Base-by-base conservation (phyloP, 768 basidiomycete species). In the Candolleomyces aberdarensis region DNA sequence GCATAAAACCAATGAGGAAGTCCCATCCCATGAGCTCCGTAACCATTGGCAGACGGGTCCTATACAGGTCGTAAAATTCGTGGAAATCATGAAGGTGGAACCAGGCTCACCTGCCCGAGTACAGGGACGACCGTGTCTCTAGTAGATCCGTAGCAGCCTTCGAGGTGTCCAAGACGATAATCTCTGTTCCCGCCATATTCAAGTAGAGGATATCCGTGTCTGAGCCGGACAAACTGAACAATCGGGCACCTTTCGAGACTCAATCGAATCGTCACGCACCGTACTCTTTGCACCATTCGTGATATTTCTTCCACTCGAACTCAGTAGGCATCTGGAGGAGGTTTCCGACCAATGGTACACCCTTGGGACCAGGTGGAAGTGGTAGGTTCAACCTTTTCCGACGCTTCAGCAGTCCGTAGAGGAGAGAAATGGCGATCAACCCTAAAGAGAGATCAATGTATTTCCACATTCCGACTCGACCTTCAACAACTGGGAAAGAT, bases 281-380 rank as follows among this genome's bases (percentile, higher is more conserved):
- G 57, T 74, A 71, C 64, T 74, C 68, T n/a, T 75, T 69, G 49
- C 75, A 72, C 80, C 78, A 80, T 44, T 70, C 61, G 20, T 75
- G 69, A 63, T 78, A 81, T 1, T 75, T 73, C 19, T 63, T 63
- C 66, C 78, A 76, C 57, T 76, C 73, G 29, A 71, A 63, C 39
- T 69, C 68, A 43, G 69, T 64, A 3, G 80, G 80, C 59, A 82
- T 63, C 50, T 80, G 73, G 26, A 72, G 51, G 6, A 80, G 57
- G 62, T 79, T 80, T 8, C 78, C 78, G 31, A 80, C 67, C 14
- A 81, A 40, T 26, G 77, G 77, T n/a, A 73, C 67, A 31, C 71
- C 71, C 49, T 65, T 75, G 1, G 79, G 79, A 44, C 79, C 80
- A 17, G 80, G 80, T 9, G 78, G 78, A 7, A 79, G 65, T 0